phyloP scores from a whole-genome alignment of 2,329 filamentous ascomycete genomes.

The Biscogniauxia mediterranea region DNA sequence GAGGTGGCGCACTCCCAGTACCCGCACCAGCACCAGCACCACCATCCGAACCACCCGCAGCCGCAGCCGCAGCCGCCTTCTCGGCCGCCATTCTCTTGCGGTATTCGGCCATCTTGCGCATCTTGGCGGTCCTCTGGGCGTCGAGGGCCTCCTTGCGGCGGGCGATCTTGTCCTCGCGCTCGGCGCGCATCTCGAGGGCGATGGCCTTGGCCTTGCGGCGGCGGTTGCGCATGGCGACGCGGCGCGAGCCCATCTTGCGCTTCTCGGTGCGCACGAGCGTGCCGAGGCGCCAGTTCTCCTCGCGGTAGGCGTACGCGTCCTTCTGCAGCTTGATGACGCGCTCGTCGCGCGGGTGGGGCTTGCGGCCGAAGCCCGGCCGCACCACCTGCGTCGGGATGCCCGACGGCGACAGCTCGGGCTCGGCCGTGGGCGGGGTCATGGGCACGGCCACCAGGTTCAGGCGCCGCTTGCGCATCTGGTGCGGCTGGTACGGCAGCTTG shows the following conservation, averaged over 20 bases:
- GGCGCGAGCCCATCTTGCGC: conserved; percentile 41
- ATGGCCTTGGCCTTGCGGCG: conserved; percentile 38
- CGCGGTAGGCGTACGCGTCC: conserved; percentile 56
- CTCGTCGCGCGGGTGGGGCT: conserved; percentile 37
- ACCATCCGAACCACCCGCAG: no score
- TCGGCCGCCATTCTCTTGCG: conserved; percentile 16
- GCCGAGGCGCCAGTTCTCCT: conserved; percentile 60
- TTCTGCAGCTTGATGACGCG: conserved; percentile 49
- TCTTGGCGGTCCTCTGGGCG: conserved; percentile 20
- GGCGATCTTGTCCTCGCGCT: conserved; percentile 32
- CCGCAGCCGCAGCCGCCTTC: background rate
- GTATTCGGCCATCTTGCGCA: conserved; percentile 26
- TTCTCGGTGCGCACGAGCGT: conserved; percentile 51
- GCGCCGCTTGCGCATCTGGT: conserved; percentile 70
- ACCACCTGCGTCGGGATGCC: conserved; percentile 49
- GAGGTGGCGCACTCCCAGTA: no score
- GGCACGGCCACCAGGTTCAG: conserved; percentile 67
- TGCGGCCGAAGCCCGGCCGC: conserved; percentile 32
- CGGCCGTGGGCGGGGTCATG: conserved; percentile 35
- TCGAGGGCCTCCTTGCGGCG: conserved; percentile 32
- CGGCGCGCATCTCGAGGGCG: conserved; percentile 29
- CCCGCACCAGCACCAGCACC: no score
- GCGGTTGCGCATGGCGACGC: conserved; percentile 50
- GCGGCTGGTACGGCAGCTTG: conserved; percentile 71
- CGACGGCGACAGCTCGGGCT: conserved; percentile 45